Evolutionary conservation across 2,329 filamentous ascomycete species (phyloP), one percentile per base, ranked within the genome.

Genomic region (Trichophyton equinum): DNA sequence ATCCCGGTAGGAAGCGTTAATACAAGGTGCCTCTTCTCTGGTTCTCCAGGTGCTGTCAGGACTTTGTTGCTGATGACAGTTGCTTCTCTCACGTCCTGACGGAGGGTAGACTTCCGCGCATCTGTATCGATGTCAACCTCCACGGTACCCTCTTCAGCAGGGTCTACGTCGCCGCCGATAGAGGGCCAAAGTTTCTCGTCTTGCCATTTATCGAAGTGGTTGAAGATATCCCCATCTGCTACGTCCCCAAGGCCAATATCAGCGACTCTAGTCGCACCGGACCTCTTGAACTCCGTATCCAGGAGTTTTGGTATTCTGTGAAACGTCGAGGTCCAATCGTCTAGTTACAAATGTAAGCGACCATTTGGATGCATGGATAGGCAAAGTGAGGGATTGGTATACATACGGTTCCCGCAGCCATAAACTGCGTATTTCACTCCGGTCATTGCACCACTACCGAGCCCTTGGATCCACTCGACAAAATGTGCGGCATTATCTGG

Each of bases 391-490:
- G 3, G 15, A 30, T 53, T 20, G 9, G 15, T 7, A 36, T 55
- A 55, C 51, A 6, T 36, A 55, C 51, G 51, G 13, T 55, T 55
- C 15, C 51, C 51, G 13, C 51, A 55, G 30, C 51, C 51, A 55
- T 55, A 55, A 11, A 55, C 51, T 55, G 51, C 51, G 18, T 55
- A 55, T n/a, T 55, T 67, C 72, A 13, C 71, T 72, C 49, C 71
- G 66, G 55, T 70, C 72, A 20, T 62, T 73, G 15, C 61, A 65
- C 4, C 73, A 18, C 30, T 36, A 4, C 15, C 51, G 33, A 55
- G 25, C 13, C 51, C 20, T 25, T 55, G 51, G 33, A 55, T 33
- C 51, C 51, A 55, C 33, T 55, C 51, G 27, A 55, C 51, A 55
- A 55, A 55, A 55, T 55, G 51, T 13, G 51, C 51, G 18, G 51